These are phyloP conservation scores for Escallonia herrerae DNA, from an alignment of 129 eudicot species.

Conservation along the genomic window DNA sequence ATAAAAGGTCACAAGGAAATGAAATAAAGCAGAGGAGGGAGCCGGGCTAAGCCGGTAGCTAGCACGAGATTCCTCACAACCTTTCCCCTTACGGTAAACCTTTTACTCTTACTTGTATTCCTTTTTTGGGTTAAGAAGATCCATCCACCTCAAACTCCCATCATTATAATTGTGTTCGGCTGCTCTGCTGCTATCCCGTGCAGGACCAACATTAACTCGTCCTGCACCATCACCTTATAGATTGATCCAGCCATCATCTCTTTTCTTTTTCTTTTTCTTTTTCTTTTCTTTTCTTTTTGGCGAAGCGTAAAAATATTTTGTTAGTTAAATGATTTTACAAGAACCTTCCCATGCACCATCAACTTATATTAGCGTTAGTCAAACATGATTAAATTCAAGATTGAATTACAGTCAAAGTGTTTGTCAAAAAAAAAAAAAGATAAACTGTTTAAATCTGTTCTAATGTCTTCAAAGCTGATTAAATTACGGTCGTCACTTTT, in stretches of 20 bases:
- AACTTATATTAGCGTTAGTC: too few species aligned
- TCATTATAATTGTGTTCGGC: background rate
- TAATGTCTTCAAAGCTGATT: too few species aligned
- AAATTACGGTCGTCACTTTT: too few species aligned
- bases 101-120: background rate
- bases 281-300: background rate
- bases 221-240: background rate
- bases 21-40: background rate
- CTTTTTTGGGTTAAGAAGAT: background rate
- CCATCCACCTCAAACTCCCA: background rate
- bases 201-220: background rate
- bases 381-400: too few species aligned
- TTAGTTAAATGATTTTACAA: background rate
- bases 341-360: too few species aligned
- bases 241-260: background rate
- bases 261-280: background rate
- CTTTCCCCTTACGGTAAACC: constrained; percentile 4
- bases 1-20: background rate
- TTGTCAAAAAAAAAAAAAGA: too few species aligned
- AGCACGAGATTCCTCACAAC: background rate
- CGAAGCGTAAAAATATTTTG: too few species aligned
- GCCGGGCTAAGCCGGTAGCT: background rate
- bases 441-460: too few species aligned
- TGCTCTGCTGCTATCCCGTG: background rate
- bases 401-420: too few species aligned